Conservation (phyloP, 495 filamentous ascomycete genomes). For the Hypoxylon intermedium region DNA sequence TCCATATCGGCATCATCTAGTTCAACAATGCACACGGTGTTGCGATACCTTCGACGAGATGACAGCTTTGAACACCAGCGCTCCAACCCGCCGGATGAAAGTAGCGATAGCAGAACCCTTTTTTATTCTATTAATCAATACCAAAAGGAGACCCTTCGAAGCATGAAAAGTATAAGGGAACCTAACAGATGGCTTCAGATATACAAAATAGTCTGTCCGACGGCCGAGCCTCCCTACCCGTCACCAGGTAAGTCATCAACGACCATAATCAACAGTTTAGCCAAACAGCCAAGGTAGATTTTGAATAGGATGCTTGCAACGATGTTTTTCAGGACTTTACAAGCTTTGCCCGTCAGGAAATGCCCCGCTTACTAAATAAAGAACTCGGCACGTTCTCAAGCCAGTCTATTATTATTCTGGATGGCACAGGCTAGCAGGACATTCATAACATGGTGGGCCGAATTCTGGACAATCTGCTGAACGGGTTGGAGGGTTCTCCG, state of each 20-base stretch:
- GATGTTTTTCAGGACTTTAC: not conserved
- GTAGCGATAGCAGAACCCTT: not conserved
- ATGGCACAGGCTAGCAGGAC: not conserved
- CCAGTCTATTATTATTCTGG: not conserved
- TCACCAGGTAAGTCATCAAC: not conserved
- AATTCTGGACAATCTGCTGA: not conserved
- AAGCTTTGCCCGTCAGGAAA: not conserved
- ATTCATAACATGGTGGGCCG: not conserved
- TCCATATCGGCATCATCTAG: not conserved
- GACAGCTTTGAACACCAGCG: not conserved
- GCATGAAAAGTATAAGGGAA: not conserved
- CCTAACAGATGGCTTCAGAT: not conserved
- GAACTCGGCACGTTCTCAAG: not conserved
- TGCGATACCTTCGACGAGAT: not conserved
- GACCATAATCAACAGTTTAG: not conserved
- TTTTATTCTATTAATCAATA: not conserved
- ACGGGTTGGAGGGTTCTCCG: not conserved
- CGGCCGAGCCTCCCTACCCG: not conserved
- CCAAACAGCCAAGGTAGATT: not conserved
- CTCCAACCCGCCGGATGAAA: not conserved
- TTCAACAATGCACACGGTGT: not conserved
- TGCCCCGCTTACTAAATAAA: not conserved
- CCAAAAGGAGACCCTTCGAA: not conserved
- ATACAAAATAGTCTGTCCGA: not conserved
- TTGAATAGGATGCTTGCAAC: not conserved